These are phyloP conservation scores for Odontarrhena argentea DNA, from an alignment of 345 rosid genomes.

Conservation along the genomic window DNA sequence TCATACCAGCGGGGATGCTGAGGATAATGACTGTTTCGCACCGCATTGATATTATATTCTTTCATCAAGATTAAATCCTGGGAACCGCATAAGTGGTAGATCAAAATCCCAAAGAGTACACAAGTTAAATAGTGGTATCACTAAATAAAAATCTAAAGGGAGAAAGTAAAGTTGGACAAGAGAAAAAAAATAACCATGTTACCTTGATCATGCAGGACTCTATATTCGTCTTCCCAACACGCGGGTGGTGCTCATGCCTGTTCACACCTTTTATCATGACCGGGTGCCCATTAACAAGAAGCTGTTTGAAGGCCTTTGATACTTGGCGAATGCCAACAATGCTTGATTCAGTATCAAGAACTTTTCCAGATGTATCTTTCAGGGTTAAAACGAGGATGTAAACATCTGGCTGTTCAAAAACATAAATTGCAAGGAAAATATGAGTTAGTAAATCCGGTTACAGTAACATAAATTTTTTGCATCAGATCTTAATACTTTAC, in stretches of 20 bases:
- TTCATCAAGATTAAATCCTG: conserved; percentile 97
- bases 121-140: conserved; percentile 13
- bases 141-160: conserved; percentile 29
- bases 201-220: conserved; percentile 99
- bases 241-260: conserved; percentile 99
- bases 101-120: neutral
- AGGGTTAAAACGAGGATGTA: conserved; percentile 78
- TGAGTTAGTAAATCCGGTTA: conserved; percentile 13
- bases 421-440: conserved; percentile 19
- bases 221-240: conserved; percentile 91
- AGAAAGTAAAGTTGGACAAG: conserved; percentile 28
- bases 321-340: conserved; percentile 82
- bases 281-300: conserved; percentile 89
- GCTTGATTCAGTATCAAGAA: conserved; percentile 93
- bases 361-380: conserved; percentile 71
- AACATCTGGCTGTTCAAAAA: conserved; percentile 75
- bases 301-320: conserved; percentile 84
- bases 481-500: conserved; percentile 12
- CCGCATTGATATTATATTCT: conserved; percentile 91
- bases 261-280: conserved; percentile 91
- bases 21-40: conserved; percentile 98
- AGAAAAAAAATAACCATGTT: conserved; percentile 10
- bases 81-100: conserved; percentile 18
- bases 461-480: conserved; percentile 14
- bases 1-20: conserved; percentile 99